These are phyloP conservation scores for Mucor piriformis DNA, from an alignment of 371 early-diverging fungal genomes.

Conservation along the genomic window DNA sequence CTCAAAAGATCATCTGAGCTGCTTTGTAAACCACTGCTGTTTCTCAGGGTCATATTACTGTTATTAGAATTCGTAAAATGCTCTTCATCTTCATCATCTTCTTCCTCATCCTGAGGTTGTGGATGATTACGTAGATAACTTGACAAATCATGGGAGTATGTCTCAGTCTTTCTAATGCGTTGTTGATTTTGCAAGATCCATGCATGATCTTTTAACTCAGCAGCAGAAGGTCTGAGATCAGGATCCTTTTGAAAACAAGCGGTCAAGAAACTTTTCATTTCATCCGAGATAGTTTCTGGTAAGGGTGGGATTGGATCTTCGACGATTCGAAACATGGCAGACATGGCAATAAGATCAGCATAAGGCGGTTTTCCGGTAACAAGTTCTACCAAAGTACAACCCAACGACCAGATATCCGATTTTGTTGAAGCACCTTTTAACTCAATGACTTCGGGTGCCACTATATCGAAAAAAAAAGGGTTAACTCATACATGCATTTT, in stretches of 20 bases:
- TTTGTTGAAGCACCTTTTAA: constrained; percentile 78
- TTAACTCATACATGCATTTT: too few species aligned
- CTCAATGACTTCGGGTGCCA: constrained; percentile 97
- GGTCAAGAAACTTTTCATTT: constrained; percentile 74
- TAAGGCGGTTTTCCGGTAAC: constrained; percentile 89
- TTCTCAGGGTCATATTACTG: constrained; percentile 17
- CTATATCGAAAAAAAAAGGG: constrained; percentile 39
- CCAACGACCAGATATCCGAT: constrained; percentile 88
- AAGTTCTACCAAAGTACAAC: constrained; percentile 88
- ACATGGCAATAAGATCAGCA: constrained; percentile 78
- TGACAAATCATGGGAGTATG: constrained; percentile 18
- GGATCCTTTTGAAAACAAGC: constrained; percentile 87
- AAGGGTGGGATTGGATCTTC: constrained; percentile 84
- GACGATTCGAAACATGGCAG: constrained; percentile 87
- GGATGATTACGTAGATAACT: constrained; percentile 40
- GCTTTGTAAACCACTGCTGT: neutral
- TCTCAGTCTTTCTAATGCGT: constrained; percentile 58
- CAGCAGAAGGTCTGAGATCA: constrained; percentile 66
- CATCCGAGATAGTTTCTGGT: constrained; percentile 75
- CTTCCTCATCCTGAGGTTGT: constrained; percentile 36
- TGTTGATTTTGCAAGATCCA: constrained; percentile 69
- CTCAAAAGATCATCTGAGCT: neutral
- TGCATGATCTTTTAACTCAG: constrained; percentile 66
- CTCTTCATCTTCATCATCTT: constrained; percentile 1
- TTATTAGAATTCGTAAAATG: neutral